phyloP scores from a whole-genome alignment of 2,329 filamentous ascomycete species.

The Lithohypha guttulata region DNA sequence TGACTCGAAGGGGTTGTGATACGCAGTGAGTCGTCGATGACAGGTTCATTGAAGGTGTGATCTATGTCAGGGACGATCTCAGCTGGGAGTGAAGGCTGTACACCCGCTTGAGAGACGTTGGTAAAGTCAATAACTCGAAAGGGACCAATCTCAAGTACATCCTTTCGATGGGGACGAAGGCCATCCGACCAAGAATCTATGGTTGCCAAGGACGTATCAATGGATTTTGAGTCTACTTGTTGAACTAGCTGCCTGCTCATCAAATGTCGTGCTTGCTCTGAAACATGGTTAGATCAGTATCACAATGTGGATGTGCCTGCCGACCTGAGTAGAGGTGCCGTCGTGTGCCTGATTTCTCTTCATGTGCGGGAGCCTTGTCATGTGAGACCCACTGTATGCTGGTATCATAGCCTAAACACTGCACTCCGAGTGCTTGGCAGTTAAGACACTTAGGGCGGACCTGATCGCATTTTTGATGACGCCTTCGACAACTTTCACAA shows the following conservation, averaged over 20 bases:
- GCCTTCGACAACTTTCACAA: conserved; percentile 27
- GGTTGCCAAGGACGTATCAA: conserved; percentile 26
- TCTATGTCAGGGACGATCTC: not conserved
- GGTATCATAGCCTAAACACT: conserved; percentile 26
- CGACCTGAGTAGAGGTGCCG: conserved; percentile 27
- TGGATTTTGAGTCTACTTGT: conserved; percentile 24
- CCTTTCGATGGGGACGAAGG: conserved; percentile 10
- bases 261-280: conserved; percentile 24
- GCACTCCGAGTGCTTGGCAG: conserved; percentile 23
- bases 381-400: conserved; percentile 26
- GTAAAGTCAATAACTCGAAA: conserved; percentile 25
- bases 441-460: conserved; percentile 26
- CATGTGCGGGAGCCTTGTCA: conserved; percentile 2
- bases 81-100: too few relatives aligned
- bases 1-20: conserved; percentile 5
- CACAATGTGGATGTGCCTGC: too few relatives aligned
- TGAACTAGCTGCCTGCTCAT: conserved; percentile 25
- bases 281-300: not conserved
- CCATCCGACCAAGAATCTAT: conserved; percentile 25
- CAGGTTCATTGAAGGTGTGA: not conserved
- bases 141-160: conserved; percentile 24
- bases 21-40: not conserved
- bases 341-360: conserved; percentile 20
- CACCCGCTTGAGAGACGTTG: too few relatives aligned
- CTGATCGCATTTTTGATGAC: conserved; percentile 30